Base-by-base conservation (phyloP, 495 filamentous ascomycete genomes). In the Hypoxylon crocopeplum region DNA sequence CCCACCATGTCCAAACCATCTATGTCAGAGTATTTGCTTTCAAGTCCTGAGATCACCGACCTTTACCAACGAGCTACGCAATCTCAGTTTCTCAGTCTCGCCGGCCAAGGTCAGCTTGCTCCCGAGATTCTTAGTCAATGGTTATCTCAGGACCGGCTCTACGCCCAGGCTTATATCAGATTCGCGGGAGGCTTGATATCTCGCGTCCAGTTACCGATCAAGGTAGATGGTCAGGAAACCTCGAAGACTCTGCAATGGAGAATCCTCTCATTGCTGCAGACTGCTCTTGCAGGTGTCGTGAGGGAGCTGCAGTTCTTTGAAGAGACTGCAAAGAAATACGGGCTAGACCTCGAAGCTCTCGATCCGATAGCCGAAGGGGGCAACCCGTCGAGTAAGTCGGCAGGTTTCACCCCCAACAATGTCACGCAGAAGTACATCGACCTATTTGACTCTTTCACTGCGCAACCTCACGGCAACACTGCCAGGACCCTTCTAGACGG, bases 91-190 rank as follows among this genome's bases (percentile, higher is more conserved):
- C 84, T 93, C 48, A 75, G 78, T 19, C 77, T 82, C 47, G 88
- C 88, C 20, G 88, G 88, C 20, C 72, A 77, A 44, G 88, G 88
- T 49, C 80, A 75, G 3, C 76, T 92, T 25, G 70, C 81, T 16
- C 81, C 82, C 37, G 59, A 72, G 1, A 68, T 74, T 0, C 80
- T 92, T 10, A 79, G 82, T 29, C 77, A 82, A 69, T 93, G 88
- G 88, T 82, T 93, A 33, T 80, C 86, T 17, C 88, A 91, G 72
- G 89, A 93, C 74, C 75, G 86, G 7, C 79, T 91, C 46, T 91
- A 92, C 73, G 84, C 87, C 16, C 87, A 90, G 56, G 82, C 84
- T 42, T 90, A 88, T 68, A 77, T 90, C 68, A 77, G 85, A 30
- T 89, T 88, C 64, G 84, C 86, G 25, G 87, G 86, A 13, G 73